These are phyloP conservation scores for Trichoderma endophyticum DNA, from an alignment of 2,329 filamentous ascomycete species.

Conservation along the genomic window DNA sequence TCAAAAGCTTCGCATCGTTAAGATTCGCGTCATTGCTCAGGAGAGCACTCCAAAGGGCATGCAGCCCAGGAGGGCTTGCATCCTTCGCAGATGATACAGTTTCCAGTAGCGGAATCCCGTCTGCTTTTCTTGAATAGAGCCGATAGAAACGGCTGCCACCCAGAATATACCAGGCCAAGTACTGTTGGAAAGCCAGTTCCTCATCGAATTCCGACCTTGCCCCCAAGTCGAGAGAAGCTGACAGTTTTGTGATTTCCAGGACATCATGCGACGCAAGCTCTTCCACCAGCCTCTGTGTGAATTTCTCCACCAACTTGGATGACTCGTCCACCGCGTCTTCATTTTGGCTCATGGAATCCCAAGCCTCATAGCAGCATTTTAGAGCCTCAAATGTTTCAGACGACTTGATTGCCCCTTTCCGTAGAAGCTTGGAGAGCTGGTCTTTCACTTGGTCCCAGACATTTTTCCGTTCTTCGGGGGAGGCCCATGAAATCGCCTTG, in stretches of 20 bases:
- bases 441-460: slow-evolving; percentile 36
- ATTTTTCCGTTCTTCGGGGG: slow-evolving; percentile 28
- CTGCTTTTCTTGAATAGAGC: slow-evolving; percentile 28
- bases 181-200: slow-evolving; percentile 30
- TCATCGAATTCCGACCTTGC: slow-evolving; percentile 27
- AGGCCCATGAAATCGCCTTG: slow-evolving; percentile 35
- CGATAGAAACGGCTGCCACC: slow-evolving; percentile 33
- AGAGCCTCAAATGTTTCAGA: slow-evolving; percentile 41
- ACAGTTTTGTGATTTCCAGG: slow-evolving; percentile 25
- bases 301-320: slow-evolving; percentile 32
- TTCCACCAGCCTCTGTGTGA: slow-evolving; percentile 33
- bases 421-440: slow-evolving; percentile 33
- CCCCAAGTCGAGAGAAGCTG: slow-evolving; percentile 19
- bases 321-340: slow-evolving; percentile 30
- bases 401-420: slow-evolving; percentile 32
- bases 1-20: slow-evolving; percentile 33
- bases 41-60: slow-evolving; percentile 31
- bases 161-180: slow-evolving; percentile 34
- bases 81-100: slow-evolving; percentile 25
- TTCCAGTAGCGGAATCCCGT: slow-evolving; percentile 27
- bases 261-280: slow-evolving; percentile 28
- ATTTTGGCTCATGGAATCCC: slow-evolving; percentile 40
- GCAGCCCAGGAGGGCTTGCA: slow-evolving; percentile 20
- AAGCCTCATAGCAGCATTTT: slow-evolving; percentile 38
- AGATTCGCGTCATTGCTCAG: slow-evolving; percentile 39